Conservation (phyloP, 768 basidiomycete species). For the Kwoniella dejecticola region DNA sequence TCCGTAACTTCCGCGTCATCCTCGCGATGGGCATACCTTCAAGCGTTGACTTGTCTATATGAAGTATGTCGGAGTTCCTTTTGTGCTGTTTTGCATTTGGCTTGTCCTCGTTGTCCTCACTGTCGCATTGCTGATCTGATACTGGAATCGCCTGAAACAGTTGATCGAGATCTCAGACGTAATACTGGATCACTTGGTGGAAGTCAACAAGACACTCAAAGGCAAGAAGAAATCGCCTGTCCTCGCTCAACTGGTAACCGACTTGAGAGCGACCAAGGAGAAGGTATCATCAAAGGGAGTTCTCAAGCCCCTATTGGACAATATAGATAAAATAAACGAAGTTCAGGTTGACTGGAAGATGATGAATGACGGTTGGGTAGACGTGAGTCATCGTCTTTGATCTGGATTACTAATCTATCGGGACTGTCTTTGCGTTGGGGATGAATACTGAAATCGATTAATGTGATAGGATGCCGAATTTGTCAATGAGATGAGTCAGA, state of each 20-base stretch:
- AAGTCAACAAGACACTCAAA: slow-evolving; percentile 12
- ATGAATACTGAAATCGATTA: background rate
- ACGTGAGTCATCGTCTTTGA: slow-evolving; percentile 14
- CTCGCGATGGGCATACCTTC: slow-evolving; percentile 9
- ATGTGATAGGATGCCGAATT: slow-evolving; percentile 11
- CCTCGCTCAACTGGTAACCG: background rate
- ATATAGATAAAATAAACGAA: slow-evolving; percentile 1
- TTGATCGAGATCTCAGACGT: slow-evolving; percentile 15
- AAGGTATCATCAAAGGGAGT: slow-evolving; percentile 9
- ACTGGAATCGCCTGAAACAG: slow-evolving; percentile 8
- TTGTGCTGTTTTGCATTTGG: too few relatives aligned
- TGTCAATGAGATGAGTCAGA: background rate
- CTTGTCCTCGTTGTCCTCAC: too few relatives aligned
- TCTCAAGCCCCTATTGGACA: slow-evolving; percentile 4
- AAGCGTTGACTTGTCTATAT: slow-evolving; percentile 5
- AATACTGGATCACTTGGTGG: background rate
- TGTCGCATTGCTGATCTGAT: background rate
- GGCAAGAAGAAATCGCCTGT: slow-evolving; percentile 20
- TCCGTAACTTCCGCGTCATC: background rate
- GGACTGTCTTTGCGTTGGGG: background rate
- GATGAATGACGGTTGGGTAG: background rate
- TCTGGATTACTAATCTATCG: background rate
- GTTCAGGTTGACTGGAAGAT: background rate
- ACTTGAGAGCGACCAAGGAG: slow-evolving; percentile 16
- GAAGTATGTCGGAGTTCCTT: slow-evolving; percentile 5